Percentiles rank a stretch among this genome's conserved stretches.
These are phyloP conservation scores for Bothriochloa decipiens DNA, from an alignment of 176 grass and related monocot species.

Conservation along the genomic window DNA sequence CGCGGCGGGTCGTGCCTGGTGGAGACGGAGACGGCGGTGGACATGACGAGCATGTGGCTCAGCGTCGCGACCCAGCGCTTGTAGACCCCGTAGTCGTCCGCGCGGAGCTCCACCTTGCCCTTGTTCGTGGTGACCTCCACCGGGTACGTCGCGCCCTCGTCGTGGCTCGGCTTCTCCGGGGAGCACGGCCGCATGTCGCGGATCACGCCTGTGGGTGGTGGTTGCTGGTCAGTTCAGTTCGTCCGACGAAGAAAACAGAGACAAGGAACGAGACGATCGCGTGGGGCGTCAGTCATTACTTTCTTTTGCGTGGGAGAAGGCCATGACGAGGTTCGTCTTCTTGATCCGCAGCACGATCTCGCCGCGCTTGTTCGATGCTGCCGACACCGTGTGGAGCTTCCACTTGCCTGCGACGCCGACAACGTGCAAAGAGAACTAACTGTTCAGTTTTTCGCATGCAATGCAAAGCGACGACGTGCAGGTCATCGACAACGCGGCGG, in stretches of 20 bases:
- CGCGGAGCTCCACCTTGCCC: constrained; percentile 86
- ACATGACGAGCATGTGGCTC: constrained; percentile 82
- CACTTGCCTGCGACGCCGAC: constrained; percentile 76
- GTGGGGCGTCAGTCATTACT: constrained; percentile 46
- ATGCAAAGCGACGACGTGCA: background rate
- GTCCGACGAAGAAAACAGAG: background rate
- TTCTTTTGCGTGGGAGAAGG: constrained; percentile 75
- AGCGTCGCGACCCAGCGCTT: constrained; percentile 93
- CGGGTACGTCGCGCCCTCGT: constrained; percentile 65
- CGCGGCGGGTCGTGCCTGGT: background rate
- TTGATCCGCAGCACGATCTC: constrained; percentile 75
- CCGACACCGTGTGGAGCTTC: constrained; percentile 80
- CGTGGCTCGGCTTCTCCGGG: constrained; percentile 51
- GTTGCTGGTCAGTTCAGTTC: background rate
- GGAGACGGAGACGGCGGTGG: constrained; percentile 57
- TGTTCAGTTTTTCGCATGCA: background rate
- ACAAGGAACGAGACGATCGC: no score
- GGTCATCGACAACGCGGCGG: background rate
- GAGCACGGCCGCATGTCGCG: constrained; percentile 62
- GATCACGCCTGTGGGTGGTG: constrained; percentile 56
- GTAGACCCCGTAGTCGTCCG: constrained; percentile 73
- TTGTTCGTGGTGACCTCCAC: constrained; percentile 77
- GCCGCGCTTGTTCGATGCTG: constrained; percentile 64
- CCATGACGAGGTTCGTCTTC: constrained; percentile 63
- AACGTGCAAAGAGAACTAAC: background rate